Evolutionary conservation across 352 stramenopile species (phyloP), one percentile per base, ranked within the genome.

Genomic region (Peronospora tabacina): DNA sequence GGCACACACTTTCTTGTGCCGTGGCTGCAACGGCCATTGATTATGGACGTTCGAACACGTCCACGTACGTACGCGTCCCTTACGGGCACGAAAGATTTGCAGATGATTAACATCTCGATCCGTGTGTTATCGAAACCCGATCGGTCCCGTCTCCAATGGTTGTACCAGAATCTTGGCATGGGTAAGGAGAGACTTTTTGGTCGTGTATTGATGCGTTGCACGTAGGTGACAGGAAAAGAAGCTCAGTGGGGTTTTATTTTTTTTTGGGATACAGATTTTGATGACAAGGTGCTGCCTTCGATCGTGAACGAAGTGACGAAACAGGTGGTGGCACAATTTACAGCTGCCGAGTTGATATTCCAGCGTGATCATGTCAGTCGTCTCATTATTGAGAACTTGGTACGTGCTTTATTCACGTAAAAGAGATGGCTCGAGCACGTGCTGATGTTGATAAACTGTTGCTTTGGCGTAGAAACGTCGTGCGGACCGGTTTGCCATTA

Each of bases 241-340:
- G 19, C 19, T 22, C 19, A 22, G n/a, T n/a, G n/a, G n/a, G n/a
- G n/a, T n/a, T n/a, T n/a, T n/a, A n/a, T n/a, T n/a, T n/a, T n/a
- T n/a, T n/a, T n/a, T 43, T 29, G 4, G 44, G 15, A 8, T 39
- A 34, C 39, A 95, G 96, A 99, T 70, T 99, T 97, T 68, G 95
- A 98, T 61, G 95, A 98, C 66, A 95, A 97, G 56, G 89, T 99
- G 47, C 70, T 99, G 49, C 96, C 96, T 16, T 98, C 90, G 52
- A 97, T 99, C 56, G 97, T 99, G 51, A 99, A 99, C 73, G 97
- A 99, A 76, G 95, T 98, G 41, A 84, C 95, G 46, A 99, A 99
- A 83, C 91, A 97, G 52, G 94, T 99, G 29, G 96, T 99, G 16
- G 97, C 97, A 1, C 87, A 98, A 66, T 99, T 98, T 82, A 99